A percentile compares a stretch with the other conserved stretches of the same genome.
These are phyloP conservation scores for Myriosclerotinia duriaeana DNA, from an alignment of 2,329 filamentous ascomycete genomes.

Conservation along the genomic window DNA sequence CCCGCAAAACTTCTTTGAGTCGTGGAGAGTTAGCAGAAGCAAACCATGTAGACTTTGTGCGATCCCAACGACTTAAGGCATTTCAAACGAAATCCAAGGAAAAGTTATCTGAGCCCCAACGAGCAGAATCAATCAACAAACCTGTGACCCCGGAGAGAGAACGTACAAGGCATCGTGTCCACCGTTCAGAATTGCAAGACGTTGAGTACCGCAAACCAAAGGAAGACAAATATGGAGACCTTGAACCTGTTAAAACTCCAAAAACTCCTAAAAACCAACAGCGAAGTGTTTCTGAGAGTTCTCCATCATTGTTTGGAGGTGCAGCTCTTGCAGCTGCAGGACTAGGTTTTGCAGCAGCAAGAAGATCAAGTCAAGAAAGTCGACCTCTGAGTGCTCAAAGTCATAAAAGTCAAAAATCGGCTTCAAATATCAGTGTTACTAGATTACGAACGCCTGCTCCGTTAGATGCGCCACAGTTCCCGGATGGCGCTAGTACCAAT, in stretches of 20 bases:
- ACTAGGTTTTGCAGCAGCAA: conserved; percentile 38
- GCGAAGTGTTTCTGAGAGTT: conserved; percentile 31
- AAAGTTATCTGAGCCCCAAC: conserved; percentile 30
- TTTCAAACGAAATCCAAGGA: conserved; percentile 26
- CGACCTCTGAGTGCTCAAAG: conserved; percentile 35
- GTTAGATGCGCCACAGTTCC: conserved; percentile 47
- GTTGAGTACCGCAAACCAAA: conserved; percentile 30
- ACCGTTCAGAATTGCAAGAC: conserved; percentile 34
- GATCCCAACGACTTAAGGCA: conserved; percentile 25
- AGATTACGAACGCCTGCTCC: conserved; percentile 39
- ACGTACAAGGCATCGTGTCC: conserved; percentile 33
- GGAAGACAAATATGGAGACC: conserved; percentile 36
- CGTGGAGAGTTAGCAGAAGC: conserved; percentile 23
- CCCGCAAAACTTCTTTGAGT: conserved; percentile 27
- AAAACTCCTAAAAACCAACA: conserved; percentile 32
- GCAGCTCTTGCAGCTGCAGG: conserved; percentile 34
- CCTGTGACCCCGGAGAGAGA: conserved; percentile 23
- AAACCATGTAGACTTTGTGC: conserved; percentile 27
- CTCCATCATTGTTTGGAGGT: conserved; percentile 31
- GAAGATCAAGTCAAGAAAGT: conserved; percentile 38
- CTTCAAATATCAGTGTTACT: conserved; percentile 36
- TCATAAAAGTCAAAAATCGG: conserved; percentile 33
- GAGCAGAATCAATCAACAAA: conserved; percentile 30
- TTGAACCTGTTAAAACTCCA: conserved; percentile 31
- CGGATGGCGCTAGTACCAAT: conserved; percentile 61